Conservation (phyloP, 108 stramenopile species). For the Phaeodactylum tricornutum region DNA sequence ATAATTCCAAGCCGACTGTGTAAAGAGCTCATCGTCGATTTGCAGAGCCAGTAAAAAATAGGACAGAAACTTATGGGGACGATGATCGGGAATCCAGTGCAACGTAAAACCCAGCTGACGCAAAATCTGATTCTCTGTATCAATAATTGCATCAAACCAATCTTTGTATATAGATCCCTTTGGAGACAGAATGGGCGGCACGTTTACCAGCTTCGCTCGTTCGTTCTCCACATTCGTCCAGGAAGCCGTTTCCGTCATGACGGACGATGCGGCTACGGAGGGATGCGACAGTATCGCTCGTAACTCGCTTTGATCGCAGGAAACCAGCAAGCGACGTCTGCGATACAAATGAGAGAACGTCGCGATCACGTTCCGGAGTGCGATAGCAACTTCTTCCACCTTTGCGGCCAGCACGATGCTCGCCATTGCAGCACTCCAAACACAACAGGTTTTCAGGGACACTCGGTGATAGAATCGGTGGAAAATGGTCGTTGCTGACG, state of each 20-base stretch:
- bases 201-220: conserved; percentile 22
- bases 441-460: conserved; percentile 38
- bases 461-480: conserved; percentile 59
- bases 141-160: conserved; percentile 35
- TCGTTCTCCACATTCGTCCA: conserved; percentile 14
- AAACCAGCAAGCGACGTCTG: conserved; percentile 24
- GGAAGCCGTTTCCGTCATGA: not conserved
- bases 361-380: conserved; percentile 33
- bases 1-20: conserved; percentile 76
- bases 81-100: conserved; percentile 72
- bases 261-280: not conserved
- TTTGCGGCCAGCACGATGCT: conserved; percentile 53
- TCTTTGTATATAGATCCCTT: conserved; percentile 55
- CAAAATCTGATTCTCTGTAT: conserved; percentile 47
- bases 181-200: conserved; percentile 26
- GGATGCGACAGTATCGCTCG: not conserved
- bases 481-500: conserved; percentile 28
- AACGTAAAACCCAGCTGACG: conserved; percentile 68
- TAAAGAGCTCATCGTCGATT: conserved; percentile 6
- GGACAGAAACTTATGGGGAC: conserved; percentile 69
- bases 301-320: not conserved
- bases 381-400: conserved; percentile 47
- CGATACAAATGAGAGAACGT: conserved; percentile 55
- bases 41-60: conserved; percentile 25
- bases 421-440: conserved; percentile 69